These are phyloP conservation scores for Eucalyptus polyanthemos DNA, from an alignment of 345 rosid genomes.

Conservation along the genomic window DNA sequence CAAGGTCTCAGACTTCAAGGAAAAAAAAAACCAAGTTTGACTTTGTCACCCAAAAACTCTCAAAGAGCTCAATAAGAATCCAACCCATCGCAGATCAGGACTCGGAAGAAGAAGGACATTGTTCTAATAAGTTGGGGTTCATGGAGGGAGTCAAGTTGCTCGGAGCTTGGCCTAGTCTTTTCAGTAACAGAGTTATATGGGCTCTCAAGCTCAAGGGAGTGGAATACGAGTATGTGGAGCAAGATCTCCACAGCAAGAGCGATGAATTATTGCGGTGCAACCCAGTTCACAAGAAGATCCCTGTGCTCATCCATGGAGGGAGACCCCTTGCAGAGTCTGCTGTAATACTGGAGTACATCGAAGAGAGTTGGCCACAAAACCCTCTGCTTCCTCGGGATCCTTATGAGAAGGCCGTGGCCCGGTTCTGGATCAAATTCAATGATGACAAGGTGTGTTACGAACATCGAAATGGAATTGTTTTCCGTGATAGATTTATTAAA, in stretches of 20 bases:
- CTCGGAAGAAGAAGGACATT: not conserved
- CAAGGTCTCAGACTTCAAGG: not conserved
- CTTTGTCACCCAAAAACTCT: not conserved
- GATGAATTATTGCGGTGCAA: constrained; percentile 4
- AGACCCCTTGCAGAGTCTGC: constrained; percentile 17
- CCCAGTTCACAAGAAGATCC: constrained; percentile 20
- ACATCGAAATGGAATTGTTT: not conserved
- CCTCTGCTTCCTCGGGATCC: constrained; percentile 17
- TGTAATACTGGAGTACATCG: constrained; percentile 16
- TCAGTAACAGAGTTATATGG: constrained; percentile 11
- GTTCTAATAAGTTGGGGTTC: not conserved
- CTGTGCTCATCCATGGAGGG: constrained; percentile 19
- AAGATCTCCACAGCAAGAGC: constrained; percentile 17
- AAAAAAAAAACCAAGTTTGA: not conserved
- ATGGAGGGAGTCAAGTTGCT: constrained; percentile 11
- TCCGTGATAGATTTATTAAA: not conserved
- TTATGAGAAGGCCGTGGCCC: constrained; percentile 5
- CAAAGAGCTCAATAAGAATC: not conserved
- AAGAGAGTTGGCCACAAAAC: constrained; percentile 13
- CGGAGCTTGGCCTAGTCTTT: constrained; percentile 14
- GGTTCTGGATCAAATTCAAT: constrained; percentile 14
- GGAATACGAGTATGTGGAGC: constrained; percentile 4
- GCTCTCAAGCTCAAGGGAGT: constrained; percentile 20
- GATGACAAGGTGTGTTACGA: constrained; percentile 11
- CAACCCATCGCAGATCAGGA: not conserved